A percentile compares a stretch with the other conserved stretches of the same genome.
These are phyloP conservation scores for Cyberlindnera mycetangii DNA, from an alignment of 805 yeast species.

Conservation along the genomic window DNA sequence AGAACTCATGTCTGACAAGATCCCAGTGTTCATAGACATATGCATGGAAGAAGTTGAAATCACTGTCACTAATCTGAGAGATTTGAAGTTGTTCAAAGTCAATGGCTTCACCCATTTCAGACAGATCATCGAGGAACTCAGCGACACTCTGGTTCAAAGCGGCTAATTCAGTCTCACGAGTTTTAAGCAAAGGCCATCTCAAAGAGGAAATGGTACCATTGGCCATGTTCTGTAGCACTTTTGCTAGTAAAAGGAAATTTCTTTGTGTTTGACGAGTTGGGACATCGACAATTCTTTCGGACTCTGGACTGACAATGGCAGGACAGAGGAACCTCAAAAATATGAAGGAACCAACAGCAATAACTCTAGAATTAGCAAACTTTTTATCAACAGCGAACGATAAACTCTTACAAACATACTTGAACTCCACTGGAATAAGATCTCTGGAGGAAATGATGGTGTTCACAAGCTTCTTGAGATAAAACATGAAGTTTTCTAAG, in stretches of 20 bases:
- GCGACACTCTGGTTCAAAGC: slow-evolving; percentile 38
- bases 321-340: slow-evolving; percentile 83
- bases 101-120: slow-evolving; percentile 25
- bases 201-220: slow-evolving; percentile 68
- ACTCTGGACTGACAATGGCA: slow-evolving; percentile 84
- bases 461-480: slow-evolving; percentile 54
- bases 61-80: slow-evolving; percentile 25
- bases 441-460: slow-evolving; percentile 53
- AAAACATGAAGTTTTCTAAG: slow-evolving; percentile 49
- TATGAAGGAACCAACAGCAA: slow-evolving; percentile 83
- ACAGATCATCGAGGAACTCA: slow-evolving; percentile 38
- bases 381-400: slow-evolving; percentile 52
- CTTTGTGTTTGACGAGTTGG: slow-evolving; percentile 48
- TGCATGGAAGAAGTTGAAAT: slow-evolving; percentile 42
- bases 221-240: slow-evolving; percentile 81
- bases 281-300: slow-evolving; percentile 38
- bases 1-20: slow-evolving; percentile 29
- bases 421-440: slow-evolving; percentile 66
- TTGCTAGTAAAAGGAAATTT: slow-evolving; percentile 74
- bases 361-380: slow-evolving; percentile 62
- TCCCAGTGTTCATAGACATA: slow-evolving; percentile 50
- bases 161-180: slow-evolving; percentile 39
- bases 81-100: slow-evolving; percentile 24
- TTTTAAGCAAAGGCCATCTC: slow-evolving; percentile 57
- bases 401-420: slow-evolving; percentile 67